Evolutionary conservation across 2,329 filamentous ascomycete genomes (phyloP).

Genomic region (Aspergillus sp.): DNA sequence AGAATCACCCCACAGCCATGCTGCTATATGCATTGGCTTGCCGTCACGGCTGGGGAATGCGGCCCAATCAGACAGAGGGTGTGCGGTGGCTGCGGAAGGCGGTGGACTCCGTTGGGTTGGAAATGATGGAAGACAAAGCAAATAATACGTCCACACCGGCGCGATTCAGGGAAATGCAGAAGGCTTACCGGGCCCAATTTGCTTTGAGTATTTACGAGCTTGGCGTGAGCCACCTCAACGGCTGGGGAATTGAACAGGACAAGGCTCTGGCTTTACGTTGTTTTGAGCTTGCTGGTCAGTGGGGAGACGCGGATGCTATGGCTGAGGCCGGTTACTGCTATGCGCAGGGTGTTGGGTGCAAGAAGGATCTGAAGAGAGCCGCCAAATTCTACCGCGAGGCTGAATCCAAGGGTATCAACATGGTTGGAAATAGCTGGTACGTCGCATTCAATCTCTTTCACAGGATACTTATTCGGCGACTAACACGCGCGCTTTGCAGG

Average conservation of each 20-base stretch:
- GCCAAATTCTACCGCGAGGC: constrained; percentile 85
- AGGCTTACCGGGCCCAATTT: constrained; percentile 84
- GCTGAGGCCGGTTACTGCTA: constrained; percentile 96
- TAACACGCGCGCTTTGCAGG: constrained; percentile 44
- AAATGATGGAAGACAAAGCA: constrained; percentile 63
- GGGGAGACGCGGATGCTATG: constrained; percentile 91
- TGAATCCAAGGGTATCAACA: constrained; percentile 87
- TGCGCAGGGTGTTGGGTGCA: constrained; percentile 82
- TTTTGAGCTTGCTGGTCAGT: constrained; percentile 91
- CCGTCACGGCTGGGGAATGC: constrained; percentile 96
- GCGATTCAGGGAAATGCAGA: constrained; percentile 56
- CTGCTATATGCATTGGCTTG: constrained; percentile 90
- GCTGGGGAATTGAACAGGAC: constrained; percentile 94
- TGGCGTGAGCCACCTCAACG: constrained; percentile 94
- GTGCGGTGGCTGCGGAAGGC: constrained; percentile 89
- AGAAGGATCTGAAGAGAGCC: constrained; percentile 92
- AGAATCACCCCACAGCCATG: constrained; percentile 87
- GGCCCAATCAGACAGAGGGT: constrained; percentile 79
- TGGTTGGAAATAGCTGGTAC: constrained; percentile 97
- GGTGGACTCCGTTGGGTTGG: constrained; percentile 71
- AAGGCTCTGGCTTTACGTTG: constrained; percentile 79
- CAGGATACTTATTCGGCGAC: neutral
- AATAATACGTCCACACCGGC: constrained; percentile 44
- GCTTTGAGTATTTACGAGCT: constrained; percentile 93
- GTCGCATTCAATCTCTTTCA: constrained; percentile 27